Evolutionary conservation across 108 stramenopile species (phyloP).

Genomic region (Schizochytrium sp.): DNA sequence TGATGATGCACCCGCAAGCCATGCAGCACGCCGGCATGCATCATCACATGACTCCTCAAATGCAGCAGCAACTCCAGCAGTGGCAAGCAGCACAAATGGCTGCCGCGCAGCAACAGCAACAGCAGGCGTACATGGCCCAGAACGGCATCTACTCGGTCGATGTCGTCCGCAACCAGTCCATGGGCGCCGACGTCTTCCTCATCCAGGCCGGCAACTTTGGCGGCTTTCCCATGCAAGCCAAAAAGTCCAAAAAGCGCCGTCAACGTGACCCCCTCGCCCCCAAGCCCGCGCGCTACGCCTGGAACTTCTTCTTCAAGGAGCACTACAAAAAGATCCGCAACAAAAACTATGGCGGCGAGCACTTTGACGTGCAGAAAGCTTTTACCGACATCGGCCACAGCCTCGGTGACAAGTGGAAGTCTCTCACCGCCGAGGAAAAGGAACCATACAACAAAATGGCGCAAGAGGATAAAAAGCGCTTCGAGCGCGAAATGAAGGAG

Average conservation of each 20-base stretch:
- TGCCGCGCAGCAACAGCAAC: neutral
- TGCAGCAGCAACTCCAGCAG: neutral
- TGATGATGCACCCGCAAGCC: neutral
- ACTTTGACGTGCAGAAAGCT: constrained; percentile 16
- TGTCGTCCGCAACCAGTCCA: neutral
- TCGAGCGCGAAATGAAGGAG: constrained; percentile 2
- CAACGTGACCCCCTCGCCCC: neutral
- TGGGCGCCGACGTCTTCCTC: neutral
- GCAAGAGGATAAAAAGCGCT: constrained; percentile 4
- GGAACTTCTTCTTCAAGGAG: constrained; percentile 17
- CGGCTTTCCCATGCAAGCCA: neutral
- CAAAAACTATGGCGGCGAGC: neutral
- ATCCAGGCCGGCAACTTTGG: neutral
- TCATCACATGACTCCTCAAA: neutral
- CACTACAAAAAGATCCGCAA: constrained; percentile 17
- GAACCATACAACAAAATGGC: neutral
- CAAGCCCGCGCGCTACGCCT: constrained; percentile 17
- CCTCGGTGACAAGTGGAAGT: constrained; percentile 20
- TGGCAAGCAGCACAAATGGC: neutral
- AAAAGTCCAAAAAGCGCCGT: constrained; percentile 4
- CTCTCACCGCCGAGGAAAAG: neutral
- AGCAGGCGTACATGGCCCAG: neutral
- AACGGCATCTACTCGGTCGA: constrained; percentile 17
- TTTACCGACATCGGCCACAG: neutral
- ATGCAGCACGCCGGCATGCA: neutral